Conservation (phyloP, 2,329 filamentous ascomycete genomes). For the Coniochaeta hoffmannii region DNA sequence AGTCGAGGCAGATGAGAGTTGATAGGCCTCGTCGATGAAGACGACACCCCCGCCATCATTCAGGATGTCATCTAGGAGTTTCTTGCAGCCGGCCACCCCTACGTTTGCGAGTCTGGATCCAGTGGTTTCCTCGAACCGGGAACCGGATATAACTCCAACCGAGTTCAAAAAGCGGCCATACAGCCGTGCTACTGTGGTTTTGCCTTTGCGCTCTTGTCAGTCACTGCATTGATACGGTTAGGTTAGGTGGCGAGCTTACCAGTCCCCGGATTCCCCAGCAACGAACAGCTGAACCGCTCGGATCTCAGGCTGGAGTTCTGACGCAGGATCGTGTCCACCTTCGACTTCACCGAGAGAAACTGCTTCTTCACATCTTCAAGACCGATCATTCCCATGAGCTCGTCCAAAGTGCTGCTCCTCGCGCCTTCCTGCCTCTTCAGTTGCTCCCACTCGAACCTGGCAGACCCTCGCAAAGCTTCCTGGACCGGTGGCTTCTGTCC, state of each 20-base stretch:
- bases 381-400: conserved; percentile 63
- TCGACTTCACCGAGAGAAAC: conserved; percentile 55
- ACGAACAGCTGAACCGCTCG: conserved; percentile 54
- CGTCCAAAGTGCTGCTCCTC: conserved; percentile 47
- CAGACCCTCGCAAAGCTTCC: conserved; percentile 12
- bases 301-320: conserved; percentile 47
- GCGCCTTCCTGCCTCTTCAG: conserved; percentile 48
- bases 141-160: conserved; percentile 54
- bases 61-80: conserved; percentile 47
- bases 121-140: conserved; percentile 56
- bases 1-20: conserved; percentile 54
- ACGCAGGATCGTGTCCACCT: conserved; percentile 50
- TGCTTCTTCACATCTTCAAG: conserved; percentile 60
- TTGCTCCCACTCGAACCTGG: conserved; percentile 51
- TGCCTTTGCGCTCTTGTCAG: conserved; percentile 32
- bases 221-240: neutral
- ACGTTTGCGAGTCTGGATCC: conserved; percentile 58
- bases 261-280: conserved; percentile 71
- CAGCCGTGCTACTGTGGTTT: conserved; percentile 68
- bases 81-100: conserved; percentile 51
- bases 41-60: conserved; percentile 57
- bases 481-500: neutral
- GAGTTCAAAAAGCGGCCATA: conserved; percentile 60
- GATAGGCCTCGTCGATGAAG: conserved; percentile 77
- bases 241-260: conserved; percentile 31